Percentiles rank a stretch among this genome's conserved stretches.
Conservation (phyloP, 495 filamentous ascomycete genomes). For the Jackrogersella minutella region DNA sequence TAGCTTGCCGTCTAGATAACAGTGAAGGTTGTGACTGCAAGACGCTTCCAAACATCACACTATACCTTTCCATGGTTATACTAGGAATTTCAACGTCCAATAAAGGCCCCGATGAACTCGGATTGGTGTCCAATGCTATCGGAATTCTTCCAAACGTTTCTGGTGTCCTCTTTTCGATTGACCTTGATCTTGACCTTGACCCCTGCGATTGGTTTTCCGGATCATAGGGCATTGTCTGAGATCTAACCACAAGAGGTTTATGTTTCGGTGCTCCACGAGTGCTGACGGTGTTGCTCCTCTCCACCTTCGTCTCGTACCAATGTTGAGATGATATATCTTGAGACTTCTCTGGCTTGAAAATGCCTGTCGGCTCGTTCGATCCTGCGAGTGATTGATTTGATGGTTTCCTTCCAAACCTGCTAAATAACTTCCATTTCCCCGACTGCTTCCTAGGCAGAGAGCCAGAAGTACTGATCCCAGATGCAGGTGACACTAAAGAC, state of each 20-base stretch:
- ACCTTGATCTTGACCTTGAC: slow-evolving; percentile 11
- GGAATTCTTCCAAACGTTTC: slow-evolving; percentile 32
- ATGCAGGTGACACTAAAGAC: slow-evolving; percentile 32
- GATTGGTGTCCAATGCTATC: slow-evolving; percentile 21
- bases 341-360: slow-evolving; percentile 12
- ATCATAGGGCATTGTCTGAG: slow-evolving; percentile 47
- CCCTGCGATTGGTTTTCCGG: slow-evolving; percentile 17
- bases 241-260: slow-evolving; percentile 50
- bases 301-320: slow-evolving; percentile 20
- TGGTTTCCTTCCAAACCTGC: slow-evolving; percentile 58
- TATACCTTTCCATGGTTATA: slow-evolving; percentile 86
- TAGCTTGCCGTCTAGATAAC: slow-evolving; percentile 73
- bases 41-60: slow-evolving; percentile 89
- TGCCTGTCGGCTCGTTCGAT: slow-evolving; percentile 24
- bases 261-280: slow-evolving; percentile 45
- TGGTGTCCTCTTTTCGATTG: slow-evolving; percentile 6
- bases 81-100: slow-evolving; percentile 84
- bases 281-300: slow-evolving; percentile 51
- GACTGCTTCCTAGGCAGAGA: slow-evolving; percentile 56
- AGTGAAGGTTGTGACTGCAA: slow-evolving; percentile 64
- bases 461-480: slow-evolving; percentile 40
- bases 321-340: slow-evolving; percentile 8
- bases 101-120: slow-evolving; percentile 35
- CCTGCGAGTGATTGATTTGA: slow-evolving; percentile 34
- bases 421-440: slow-evolving; percentile 59